phyloP scores from a whole-genome alignment of 2,329 filamentous ascomycete genomes.

The Drechslerella coelobrocha region DNA sequence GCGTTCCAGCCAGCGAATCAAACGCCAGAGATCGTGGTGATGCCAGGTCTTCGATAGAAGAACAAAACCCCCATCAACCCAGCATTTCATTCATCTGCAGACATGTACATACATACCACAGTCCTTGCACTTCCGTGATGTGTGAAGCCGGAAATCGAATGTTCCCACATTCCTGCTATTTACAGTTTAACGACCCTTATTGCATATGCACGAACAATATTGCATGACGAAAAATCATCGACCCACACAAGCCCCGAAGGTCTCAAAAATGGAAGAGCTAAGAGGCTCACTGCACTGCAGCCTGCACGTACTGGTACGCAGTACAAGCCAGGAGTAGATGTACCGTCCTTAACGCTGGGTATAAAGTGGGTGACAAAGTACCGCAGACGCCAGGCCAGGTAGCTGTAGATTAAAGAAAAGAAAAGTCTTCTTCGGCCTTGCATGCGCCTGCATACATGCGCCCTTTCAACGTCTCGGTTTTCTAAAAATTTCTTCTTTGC shows the following conservation, averaged over 20 bases:
- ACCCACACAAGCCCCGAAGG: too few relatives aligned
- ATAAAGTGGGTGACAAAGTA: conserved; percentile 5
- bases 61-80: background rate
- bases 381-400: conserved; percentile 11
- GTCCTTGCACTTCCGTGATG: background rate
- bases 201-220: conserved; percentile 23
- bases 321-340: background rate
- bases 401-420: conserved; percentile 16
- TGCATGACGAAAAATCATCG: conserved; percentile 13
- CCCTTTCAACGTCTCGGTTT: conserved; percentile 34
- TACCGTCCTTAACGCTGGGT: background rate
- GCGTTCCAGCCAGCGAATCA: background rate
- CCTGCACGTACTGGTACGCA: too few relatives aligned
- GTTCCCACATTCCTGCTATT: conserved; percentile 45
- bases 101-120: conserved; percentile 27
- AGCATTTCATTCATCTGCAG: background rate
- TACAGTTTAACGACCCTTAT: conserved; percentile 1
- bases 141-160: conserved; percentile 21
- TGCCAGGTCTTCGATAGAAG: background rate
- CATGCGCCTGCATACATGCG: conserved; percentile 41
- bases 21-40: background rate
- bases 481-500: conserved; percentile 6
- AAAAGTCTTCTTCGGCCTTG: conserved; percentile 31
- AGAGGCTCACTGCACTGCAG: too few relatives aligned
- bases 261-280: too few relatives aligned